These are phyloP conservation scores for Aspergillus incahuasiensis DNA, from an alignment of 495 filamentous ascomycete genomes.

Conservation along the genomic window DNA sequence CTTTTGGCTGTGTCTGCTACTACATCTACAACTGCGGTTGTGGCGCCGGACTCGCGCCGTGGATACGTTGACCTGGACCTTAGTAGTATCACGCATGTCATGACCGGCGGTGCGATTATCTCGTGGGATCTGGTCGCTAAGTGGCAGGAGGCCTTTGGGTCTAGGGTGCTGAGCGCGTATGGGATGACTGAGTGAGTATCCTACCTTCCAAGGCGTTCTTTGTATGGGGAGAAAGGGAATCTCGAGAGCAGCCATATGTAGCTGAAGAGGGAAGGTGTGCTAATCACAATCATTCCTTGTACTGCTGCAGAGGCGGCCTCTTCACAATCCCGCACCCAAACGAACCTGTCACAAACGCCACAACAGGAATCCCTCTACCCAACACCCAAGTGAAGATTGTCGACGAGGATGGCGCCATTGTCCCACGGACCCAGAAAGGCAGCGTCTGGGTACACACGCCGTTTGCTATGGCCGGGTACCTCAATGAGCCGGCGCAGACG, in stretches of 20 bases:
- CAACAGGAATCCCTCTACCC: conserved; percentile 62
- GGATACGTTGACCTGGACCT: not conserved
- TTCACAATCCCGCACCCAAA: conserved; percentile 38
- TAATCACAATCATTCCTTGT: too few relatives aligned
- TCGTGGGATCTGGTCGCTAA: not conserved
- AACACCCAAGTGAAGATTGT: conserved; percentile 60
- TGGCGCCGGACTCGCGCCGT: too few relatives aligned
- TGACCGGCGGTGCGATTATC: not conserved
- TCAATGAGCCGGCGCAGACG: conserved; percentile 63
- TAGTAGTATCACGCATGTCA: not conserved
- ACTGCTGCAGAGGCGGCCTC: not conserved
- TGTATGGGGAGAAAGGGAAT: too few relatives aligned
- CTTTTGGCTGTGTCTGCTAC: not conserved
- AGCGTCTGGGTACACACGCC: conserved; percentile 65
- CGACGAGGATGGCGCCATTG: conserved; percentile 38
- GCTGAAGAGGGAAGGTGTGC: too few relatives aligned
- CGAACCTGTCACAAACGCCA: conserved; percentile 24
- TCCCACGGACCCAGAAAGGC: conserved; percentile 44
- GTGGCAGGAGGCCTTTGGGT: not conserved
- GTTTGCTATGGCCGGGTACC: conserved; percentile 69
- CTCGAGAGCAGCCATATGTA: too few relatives aligned
- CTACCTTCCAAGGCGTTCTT: too few relatives aligned
- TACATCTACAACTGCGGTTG: too few relatives aligned
- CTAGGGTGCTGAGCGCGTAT: not conserved
- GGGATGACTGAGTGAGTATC: not conserved